Conservation (phyloP, 495 filamentous ascomycete genomes). For the Lasiosphaeria miniovina region DNA sequence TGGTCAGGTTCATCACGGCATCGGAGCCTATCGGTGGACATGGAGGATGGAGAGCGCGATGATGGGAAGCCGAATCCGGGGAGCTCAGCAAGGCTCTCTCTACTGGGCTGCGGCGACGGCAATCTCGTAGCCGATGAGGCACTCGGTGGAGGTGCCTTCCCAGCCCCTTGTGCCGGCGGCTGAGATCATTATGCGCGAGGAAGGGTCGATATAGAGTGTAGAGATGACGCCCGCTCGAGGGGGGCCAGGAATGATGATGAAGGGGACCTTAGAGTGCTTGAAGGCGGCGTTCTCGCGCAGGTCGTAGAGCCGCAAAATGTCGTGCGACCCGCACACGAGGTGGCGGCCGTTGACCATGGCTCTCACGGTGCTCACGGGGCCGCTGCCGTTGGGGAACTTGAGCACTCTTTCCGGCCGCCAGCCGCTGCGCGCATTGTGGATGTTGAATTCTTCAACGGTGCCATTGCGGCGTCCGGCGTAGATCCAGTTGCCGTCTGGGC, state of each 20-base stretch:
- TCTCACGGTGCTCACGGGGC: conserved; percentile 78
- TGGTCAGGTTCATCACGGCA: too few species aligned
- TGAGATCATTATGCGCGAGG: conserved; percentile 85
- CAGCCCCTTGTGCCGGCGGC: conserved; percentile 89
- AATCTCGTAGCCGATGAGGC: conserved; percentile 92
- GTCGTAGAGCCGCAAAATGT: conserved; percentile 92
- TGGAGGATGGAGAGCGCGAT: too few species aligned
- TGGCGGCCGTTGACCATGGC: conserved; percentile 94
- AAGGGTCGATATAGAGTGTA: conserved; percentile 77
- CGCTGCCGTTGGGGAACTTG: conserved; percentile 86
- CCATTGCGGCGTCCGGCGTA: conserved; percentile 91
- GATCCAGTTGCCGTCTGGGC: conserved; percentile 90
- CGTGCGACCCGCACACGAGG: conserved; percentile 89
- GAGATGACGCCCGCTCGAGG: conserved; percentile 84
- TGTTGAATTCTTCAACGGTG: conserved; percentile 88
- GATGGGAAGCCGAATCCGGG: too few species aligned
- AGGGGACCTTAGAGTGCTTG: conserved; percentile 81
- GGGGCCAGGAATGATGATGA: conserved; percentile 91
- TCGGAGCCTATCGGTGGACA: too few species aligned
- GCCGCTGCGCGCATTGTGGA: conserved; percentile 69
- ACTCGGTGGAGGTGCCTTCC: conserved; percentile 92
- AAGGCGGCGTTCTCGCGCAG: conserved; percentile 62
- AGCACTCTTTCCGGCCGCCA: conserved; percentile 74
- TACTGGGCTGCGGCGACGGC: conserved; percentile 1
- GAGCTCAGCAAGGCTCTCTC: too few species aligned